Evolutionary conservation across 2,329 filamentous ascomycete species (phyloP).

Genomic region (Microcyclospora tardicrescens): DNA sequence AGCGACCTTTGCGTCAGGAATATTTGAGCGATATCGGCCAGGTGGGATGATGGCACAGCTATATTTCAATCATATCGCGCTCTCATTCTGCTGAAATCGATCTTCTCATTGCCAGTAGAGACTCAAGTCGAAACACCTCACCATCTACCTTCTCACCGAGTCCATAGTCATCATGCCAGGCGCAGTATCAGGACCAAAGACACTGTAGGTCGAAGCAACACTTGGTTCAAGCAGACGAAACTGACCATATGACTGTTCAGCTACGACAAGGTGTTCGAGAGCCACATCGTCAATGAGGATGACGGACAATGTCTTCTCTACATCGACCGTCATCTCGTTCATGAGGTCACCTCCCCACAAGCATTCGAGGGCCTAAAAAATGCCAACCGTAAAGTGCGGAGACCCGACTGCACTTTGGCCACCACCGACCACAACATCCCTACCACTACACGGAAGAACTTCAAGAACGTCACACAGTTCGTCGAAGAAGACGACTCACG

Average conservation of each 20-base stretch:
- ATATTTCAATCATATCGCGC: no score
- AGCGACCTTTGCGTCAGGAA: no score
- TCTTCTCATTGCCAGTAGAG: no score
- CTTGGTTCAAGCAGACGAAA: no score
- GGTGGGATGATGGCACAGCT: no score
- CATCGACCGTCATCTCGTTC: conserved; percentile 91
- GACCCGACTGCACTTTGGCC: conserved; percentile 91
- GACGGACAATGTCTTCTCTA: conserved; percentile 89
- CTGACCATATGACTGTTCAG: no score
- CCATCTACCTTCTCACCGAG: neutral
- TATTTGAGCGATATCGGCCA: no score
- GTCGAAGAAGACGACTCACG: conserved; percentile 90
- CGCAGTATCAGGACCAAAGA: conserved; percentile 33
- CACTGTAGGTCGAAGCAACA: conserved; percentile 35
- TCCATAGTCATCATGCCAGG: conserved; percentile 12
- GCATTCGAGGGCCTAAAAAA: conserved; percentile 93
- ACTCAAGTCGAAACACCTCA: no score
- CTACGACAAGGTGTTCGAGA: conserved; percentile 94
- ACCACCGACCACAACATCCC: conserved; percentile 98
- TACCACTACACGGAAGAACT: conserved; percentile 75
- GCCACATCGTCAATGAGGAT: conserved; percentile 87
- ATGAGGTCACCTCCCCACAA: conserved; percentile 98
- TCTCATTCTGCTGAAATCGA: no score
- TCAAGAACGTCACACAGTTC: conserved; percentile 88
- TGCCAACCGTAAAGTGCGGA: conserved; percentile 72